phyloP scores from a whole-genome alignment of 1,284 basidiomycete genomes.

The Boletus sp. region DNA sequence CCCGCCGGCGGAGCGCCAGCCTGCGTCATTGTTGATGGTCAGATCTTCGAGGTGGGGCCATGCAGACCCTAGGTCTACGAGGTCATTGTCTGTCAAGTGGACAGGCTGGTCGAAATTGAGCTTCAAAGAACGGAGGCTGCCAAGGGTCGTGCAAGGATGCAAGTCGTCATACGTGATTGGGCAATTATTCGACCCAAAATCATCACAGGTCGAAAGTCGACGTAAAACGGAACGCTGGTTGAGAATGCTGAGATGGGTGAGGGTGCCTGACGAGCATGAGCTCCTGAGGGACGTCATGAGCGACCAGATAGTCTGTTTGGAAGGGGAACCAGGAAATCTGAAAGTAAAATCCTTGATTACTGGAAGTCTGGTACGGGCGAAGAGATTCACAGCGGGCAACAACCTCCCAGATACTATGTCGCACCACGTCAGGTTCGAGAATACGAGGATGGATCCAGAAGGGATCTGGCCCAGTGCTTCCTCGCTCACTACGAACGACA shows the following conservation, averaged over 20 bases:
- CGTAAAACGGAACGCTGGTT: background rate
- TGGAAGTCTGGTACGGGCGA: background rate
- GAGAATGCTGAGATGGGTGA: constrained; percentile 5
- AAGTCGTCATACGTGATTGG: background rate
- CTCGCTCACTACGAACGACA: background rate
- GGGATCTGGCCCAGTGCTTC: background rate
- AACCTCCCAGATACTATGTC: background rate
- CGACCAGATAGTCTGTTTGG: background rate
- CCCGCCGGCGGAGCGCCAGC: background rate
- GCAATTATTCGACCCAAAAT: no score
- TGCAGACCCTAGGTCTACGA: constrained; percentile 1
- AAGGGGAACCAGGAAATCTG: background rate
- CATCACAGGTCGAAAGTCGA: background rate
- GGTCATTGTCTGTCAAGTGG: background rate
- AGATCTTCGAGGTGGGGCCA: constrained; percentile 6
- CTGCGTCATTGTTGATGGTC: background rate
- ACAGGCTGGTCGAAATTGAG: background rate
- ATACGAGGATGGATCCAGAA: background rate
- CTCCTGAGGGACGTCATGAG: background rate
- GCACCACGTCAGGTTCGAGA: background rate
- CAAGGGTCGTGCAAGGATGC: background rate
- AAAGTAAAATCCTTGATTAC: background rate
- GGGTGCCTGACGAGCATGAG: background rate
- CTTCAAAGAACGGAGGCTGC: constrained; percentile 3
- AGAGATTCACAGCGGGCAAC: background rate